Evolutionary conservation across 2,329 filamentous ascomycete genomes (phyloP), one percentile per base, ranked within the genome.

Genomic region (Trichothecium sympodiale): DNA sequence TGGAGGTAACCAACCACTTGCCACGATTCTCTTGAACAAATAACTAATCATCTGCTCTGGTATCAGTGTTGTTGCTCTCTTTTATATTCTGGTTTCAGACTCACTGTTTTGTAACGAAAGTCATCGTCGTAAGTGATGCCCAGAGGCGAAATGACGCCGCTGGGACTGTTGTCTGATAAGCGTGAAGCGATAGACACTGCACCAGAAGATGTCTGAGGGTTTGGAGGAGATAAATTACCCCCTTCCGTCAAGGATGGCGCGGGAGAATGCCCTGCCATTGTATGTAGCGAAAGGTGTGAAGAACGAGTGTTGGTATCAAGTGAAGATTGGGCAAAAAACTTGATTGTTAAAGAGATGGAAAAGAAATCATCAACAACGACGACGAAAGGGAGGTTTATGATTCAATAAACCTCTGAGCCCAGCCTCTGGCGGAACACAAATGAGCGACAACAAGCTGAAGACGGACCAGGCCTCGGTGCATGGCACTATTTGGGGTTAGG

Each of bases 91-190:
- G n/a, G n/a, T n/a, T n/a, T n/a, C n/a, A n/a, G n/a, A 41, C 51
- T 41, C 30, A 54, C 54, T n/a, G 53, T 55, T 33, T 42, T 43
- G 37, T 48, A 54, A 5, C 50, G 49, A 34, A 56, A 52, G 9
- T 50, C 51, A 41, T 55, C 52, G 15, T 50, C 44, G 29, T 51
- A 52, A 6, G 28, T 35, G 27, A 31, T 38, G 17, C 36, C 33
- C 23, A 32, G 25, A 7, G 36, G 31, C 2, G 36, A 27, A 13
- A 29, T 13, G 23, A 13, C 30, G 14, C 23, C 36, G 5, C 17
- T 29, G n/a, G 15, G 15, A 15, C 30, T 18, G 15, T 28, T 15
- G n/a, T 34, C 16, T 15, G 30, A 28, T 5, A 28, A 15, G 9
- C 16, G 14, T 14, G 33, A 35, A 28, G 25, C 25, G n/a, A 35